Base-by-base conservation (phyloP, 1,284 basidiomycete genomes). In the Agaricales sp. region DNA sequence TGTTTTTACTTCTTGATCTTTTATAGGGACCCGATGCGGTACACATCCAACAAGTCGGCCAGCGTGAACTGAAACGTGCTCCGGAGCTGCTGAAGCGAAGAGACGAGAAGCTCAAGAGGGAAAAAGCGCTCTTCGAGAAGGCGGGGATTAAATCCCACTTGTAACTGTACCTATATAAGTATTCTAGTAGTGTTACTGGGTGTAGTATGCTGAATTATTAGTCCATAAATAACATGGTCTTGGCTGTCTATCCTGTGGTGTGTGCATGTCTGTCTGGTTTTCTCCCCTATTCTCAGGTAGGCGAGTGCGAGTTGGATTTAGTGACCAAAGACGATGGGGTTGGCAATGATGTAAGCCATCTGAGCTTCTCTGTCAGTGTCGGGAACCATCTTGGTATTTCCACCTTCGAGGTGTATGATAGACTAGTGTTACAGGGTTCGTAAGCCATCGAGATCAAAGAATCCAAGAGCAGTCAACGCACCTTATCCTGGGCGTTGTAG, bases 41-140 rank as follows among this genome's bases (percentile, higher is more conserved):
- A 3, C 94, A 98, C 65, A 84, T 94, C 47, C 91, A 94, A 65
- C 94, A 97, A 68, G 87, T 96, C 47, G 93, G 92, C 8, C 87
- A 87, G 63, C 70, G 81, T 45, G 92, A 96, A 66, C 68, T 93
- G 53, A 85, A 77, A 66, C 77, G 88, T 43, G 86, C 78, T 1
- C 71, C 74, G 1, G 70, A 55, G 4, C 63, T 91, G 22, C 68
- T 64, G 20, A 68, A 75, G 59, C 77, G 74, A 51, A 66, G 73
- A 3, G 69, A 66, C 4, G 78, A 78, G 51, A 61, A 75, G 43
- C 75, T 74, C 62, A 71, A 72, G 66, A 82, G 71, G 63, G 82
- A 88, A 61, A 71, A 66, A 21, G 68, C 62, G 8, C 59, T 87
- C 47, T 66, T 85, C 55, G 69, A 75, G 50, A 78, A 73, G 57